Percentiles rank a stretch among this genome's conserved stretches.
Conservation (phyloP, 2,329 filamentous ascomycete species). For the Pseudocercospora crystallina region DNA sequence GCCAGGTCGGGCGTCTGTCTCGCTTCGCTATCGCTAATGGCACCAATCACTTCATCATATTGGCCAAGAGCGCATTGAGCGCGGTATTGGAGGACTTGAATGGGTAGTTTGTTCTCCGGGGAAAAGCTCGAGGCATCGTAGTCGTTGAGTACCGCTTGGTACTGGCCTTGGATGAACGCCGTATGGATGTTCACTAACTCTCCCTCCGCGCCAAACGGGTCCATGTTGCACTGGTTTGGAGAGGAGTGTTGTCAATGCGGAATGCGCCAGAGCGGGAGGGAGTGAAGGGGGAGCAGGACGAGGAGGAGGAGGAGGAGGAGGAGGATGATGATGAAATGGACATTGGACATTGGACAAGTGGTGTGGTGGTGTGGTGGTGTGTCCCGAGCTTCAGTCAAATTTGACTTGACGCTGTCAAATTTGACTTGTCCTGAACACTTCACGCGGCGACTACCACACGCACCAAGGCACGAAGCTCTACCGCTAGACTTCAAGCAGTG, state of each 20-base stretch:
- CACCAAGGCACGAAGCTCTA: no score
- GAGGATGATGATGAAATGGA: no score
- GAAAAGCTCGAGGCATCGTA: constrained; percentile 81
- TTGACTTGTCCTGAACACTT: no score
- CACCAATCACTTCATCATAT: constrained; percentile 68
- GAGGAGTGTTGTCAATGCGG: background rate
- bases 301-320: no score
- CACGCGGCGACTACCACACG: no score
- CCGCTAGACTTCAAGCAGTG: no score
- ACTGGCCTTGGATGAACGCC: constrained; percentile 75
- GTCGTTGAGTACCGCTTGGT: constrained; percentile 73
- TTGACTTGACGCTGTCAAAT: no score
- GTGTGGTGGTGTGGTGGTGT: no score
- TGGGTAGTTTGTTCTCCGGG: constrained; percentile 71
- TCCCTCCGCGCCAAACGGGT: constrained; percentile 65
- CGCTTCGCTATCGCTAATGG: constrained; percentile 62
- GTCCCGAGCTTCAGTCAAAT: no score
- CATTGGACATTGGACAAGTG: no score
- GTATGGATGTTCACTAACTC: constrained; percentile 68
- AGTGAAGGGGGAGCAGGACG: no score
- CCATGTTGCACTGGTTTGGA: constrained; percentile 44
- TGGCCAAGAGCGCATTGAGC: constrained; percentile 81
- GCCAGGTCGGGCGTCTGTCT: constrained; percentile 65
- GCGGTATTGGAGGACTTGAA: constrained; percentile 75
- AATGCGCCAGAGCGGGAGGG: no score